Base-by-base conservation (phyloP, 2,329 filamentous ascomycete genomes). In the Colletotrichum tropicicola region DNA sequence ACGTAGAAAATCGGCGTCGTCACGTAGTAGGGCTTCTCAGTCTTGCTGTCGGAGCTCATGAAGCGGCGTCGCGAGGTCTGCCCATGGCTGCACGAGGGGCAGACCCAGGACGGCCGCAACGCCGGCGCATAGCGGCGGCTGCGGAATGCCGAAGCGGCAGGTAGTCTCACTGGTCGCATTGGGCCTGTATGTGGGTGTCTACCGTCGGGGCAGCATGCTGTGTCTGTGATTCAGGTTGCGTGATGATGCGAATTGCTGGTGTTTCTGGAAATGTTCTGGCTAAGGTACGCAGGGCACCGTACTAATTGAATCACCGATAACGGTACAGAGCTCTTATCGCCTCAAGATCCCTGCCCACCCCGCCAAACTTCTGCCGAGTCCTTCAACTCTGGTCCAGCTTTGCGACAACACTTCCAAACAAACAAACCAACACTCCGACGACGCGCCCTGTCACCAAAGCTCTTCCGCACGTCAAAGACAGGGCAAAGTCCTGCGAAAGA, bases 1-100 rank as follows among this genome's bases (percentile, higher is more conserved):
- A 99, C 96, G 79, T 99, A 99, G 83, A 98, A 99, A 63, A 99
- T 99, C 3, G 96, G 96, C 8, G 94, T 97, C 5, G 96, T 98
- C 73, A 97, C 85, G 83, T 98, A 99, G 82, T 91, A 98, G 8
- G 95, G 94, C 81, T 98, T 98, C 66, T 67, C 41, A 19, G 39
- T 10, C 27, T 57, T 64, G 30, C 49, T 51, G 47, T 43, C 43
- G 30, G 55, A 60, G 56, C 52, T 68, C 52, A 45, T 75, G 73
- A 75, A 78, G 64, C 65, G 68, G 65, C 65, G 68, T 55, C 68
- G 59, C 6, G 67, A 59, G 19, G 62, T 57, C 35, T 66, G 66
- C 32, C 68, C 70, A 30, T 68, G 59, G 58, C 67, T 71, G 66
- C 73, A 78, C 62, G 71, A 69, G 35, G 71, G 68, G 44, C 73